Percentiles rank a stretch among this genome's conserved stretches.
These are phyloP conservation scores for Globisporangium ultimum DNA, from an alignment of 352 stramenopile genomes.

Conservation along the genomic window DNA sequence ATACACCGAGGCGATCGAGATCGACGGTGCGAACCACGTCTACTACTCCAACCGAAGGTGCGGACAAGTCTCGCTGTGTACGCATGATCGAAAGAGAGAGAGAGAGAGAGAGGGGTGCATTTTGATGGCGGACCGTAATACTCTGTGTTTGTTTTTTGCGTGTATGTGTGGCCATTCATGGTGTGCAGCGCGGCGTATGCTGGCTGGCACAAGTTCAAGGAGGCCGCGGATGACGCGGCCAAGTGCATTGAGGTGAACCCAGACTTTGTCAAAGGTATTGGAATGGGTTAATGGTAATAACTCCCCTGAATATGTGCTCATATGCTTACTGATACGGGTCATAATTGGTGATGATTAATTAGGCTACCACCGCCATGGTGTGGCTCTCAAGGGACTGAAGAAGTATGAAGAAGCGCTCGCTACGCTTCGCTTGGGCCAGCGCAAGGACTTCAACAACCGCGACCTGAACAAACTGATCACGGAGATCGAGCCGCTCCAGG, in stretches of 20 bases:
- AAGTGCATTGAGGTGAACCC: slow-evolving; percentile 91
- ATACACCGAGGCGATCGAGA: slow-evolving; percentile 90
- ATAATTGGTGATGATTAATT: too few species aligned
- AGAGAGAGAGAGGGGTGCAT: too few species aligned
- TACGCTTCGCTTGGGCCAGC: slow-evolving; percentile 68
- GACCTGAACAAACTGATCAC: slow-evolving; percentile 79
- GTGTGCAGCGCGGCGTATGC: slow-evolving; percentile 59
- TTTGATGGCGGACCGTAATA: too few species aligned
- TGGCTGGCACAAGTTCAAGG: slow-evolving; percentile 59
- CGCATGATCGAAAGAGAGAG: too few species aligned
- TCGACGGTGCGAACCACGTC: slow-evolving; percentile 88
- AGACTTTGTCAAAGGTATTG: slow-evolving; percentile 90
- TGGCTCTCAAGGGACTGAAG: slow-evolving; percentile 88
- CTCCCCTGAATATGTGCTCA: too few species aligned
- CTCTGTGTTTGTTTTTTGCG: not conserved
- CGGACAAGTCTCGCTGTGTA: too few species aligned
- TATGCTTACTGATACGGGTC: too few species aligned
- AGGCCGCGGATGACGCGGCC: slow-evolving; percentile 85
- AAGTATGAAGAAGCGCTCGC: slow-evolving; percentile 78
- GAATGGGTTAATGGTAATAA: too few species aligned
- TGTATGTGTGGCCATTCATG: not conserved
- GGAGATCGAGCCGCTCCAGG: slow-evolving; percentile 80
- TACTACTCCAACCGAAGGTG: slow-evolving; percentile 94
- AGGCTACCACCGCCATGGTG: slow-evolving; percentile 92
- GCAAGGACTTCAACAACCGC: slow-evolving; percentile 82